Percentiles rank a stretch among this genome's conserved stretches.
Conservation (phyloP, 495 filamentous ascomycete species). For the Melanomma pulvis-pyrius region DNA sequence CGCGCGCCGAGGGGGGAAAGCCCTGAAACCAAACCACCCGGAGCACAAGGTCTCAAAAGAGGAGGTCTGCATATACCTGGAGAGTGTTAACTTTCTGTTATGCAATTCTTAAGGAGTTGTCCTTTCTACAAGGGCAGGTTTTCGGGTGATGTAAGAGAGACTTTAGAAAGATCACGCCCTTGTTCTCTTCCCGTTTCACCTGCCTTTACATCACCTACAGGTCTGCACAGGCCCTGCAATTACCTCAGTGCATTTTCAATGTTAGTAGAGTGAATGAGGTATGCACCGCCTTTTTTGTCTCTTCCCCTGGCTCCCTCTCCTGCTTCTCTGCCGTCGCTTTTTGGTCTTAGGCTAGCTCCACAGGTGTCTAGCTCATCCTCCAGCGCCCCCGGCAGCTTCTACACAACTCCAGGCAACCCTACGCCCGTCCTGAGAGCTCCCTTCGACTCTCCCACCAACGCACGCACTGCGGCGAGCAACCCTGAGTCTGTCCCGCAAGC, state of each 20-base stretch:
- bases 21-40: too few relatives aligned
- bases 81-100: background rate
- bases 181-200: background rate
- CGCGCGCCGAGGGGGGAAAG: too few relatives aligned
- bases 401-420: background rate
- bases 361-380: too few relatives aligned
- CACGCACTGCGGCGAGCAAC: background rate
- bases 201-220: background rate
- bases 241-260: background rate
- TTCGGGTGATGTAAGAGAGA: background rate
- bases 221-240: background rate
- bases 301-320: background rate
- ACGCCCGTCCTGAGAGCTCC: background rate
- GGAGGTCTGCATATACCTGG: background rate
- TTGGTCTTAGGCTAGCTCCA: too few relatives aligned
- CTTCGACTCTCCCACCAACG: background rate
- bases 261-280: background rate
- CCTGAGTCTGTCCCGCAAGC: too few relatives aligned
- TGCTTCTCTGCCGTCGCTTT: background rate
- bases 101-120: too few relatives aligned
- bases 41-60: too few relatives aligned
- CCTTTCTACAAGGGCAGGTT: background rate
- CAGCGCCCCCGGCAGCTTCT: background rate
- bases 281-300: background rate
- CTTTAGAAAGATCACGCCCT: background rate